Evolutionary conservation across 192 early-diverging fungal genomes (phyloP), one percentile per base, ranked within the genome.

Genomic region (Oehlia diaphana): DNA sequence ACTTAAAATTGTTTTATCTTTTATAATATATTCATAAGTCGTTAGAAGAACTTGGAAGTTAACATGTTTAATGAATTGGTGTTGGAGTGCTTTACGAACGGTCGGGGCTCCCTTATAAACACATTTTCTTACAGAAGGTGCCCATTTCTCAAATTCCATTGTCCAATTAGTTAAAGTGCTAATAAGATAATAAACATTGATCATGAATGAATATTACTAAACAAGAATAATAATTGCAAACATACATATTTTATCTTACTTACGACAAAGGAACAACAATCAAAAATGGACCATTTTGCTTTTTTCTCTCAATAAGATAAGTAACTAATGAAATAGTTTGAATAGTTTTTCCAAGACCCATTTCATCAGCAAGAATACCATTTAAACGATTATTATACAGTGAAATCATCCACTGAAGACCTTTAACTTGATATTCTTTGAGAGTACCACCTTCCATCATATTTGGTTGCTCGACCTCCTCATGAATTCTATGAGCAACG

Each of bases 321-420:
- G 96, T 97, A 74, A 98, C 92, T 62, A 99, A 89, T 66, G 96
- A 95, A 64, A 99, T 94, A 33, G 98, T 98, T 85, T 99, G 98
- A 82, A 99, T 94, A 16, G 92, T 94, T 84, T 94, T 93, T 50
- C 93, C 93, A 50, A 94, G 84, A 71, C 93, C 95, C 96, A 98
- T 98, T 86, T 96, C 95, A 82, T 98, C 97, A 68, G 98, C 98
- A 76, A 99, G 82, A 80, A 99, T 98, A 64, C 98, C 98, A 84
- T 99, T 99, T 44, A 99, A 86, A 67, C 95, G 85, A 85, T 99
- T 99, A 84, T 99, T 99, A 87, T 98, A 99, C 66, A 99, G 86
- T 21, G 96, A 97, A 31, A 98, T 95, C 98, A 99, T 98, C 98
- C 98, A 99, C 88, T 99, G 93, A 28, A 99, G 87, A 77, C 98